Percentiles rank a stretch among this genome's conserved stretches.
These are phyloP conservation scores for Pascua guehoae DNA, from an alignment of 1,284 basidiomycete species.

Conservation along the genomic window DNA sequence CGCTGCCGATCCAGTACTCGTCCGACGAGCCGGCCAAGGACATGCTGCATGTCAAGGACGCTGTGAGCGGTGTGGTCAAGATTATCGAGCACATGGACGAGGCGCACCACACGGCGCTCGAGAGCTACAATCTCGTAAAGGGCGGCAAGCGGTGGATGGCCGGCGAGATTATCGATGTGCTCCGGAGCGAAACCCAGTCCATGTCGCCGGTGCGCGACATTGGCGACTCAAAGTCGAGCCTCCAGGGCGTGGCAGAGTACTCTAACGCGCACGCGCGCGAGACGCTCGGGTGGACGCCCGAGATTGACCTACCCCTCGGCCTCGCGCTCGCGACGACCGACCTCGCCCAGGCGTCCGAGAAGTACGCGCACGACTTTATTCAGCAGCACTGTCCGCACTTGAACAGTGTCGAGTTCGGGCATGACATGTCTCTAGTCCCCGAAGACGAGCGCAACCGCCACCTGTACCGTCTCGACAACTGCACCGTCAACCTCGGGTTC, in stretches of 20 bases:
- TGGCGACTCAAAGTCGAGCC: constrained; percentile 20
- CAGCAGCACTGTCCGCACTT: constrained; percentile 24
- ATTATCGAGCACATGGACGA: constrained; percentile 13
- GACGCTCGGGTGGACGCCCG: constrained; percentile 30
- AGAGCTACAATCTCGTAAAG: constrained; percentile 38
- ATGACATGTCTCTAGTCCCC: constrained; percentile 4
- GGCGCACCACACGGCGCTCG: constrained; percentile 2
- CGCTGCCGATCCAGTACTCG: constrained; percentile 41
- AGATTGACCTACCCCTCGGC: constrained; percentile 24
- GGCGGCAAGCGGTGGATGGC: constrained; percentile 35
- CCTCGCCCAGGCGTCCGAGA: constrained; percentile 23
- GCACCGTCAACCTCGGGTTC: constrained; percentile 44
- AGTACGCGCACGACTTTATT: constrained; percentile 32
- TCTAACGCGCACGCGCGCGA: constrained; percentile 13
- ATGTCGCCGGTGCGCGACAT: constrained; percentile 41
- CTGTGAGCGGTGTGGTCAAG: constrained; percentile 27
- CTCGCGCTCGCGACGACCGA: constrained; percentile 23
- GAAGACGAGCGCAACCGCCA: constrained; percentile 40
- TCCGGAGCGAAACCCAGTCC: constrained; percentile 33
- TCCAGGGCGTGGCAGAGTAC: constrained; percentile 13
- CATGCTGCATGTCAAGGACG: constrained; percentile 42
- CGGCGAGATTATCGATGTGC: constrained; percentile 34
- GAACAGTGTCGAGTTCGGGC: neutral
- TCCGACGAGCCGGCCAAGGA: constrained; percentile 33
- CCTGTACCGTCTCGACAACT: constrained; percentile 38